These are phyloP conservation scores for Exidia glandulosa DNA, from an alignment of 768 basidiomycete genomes.

Conservation along the genomic window DNA sequence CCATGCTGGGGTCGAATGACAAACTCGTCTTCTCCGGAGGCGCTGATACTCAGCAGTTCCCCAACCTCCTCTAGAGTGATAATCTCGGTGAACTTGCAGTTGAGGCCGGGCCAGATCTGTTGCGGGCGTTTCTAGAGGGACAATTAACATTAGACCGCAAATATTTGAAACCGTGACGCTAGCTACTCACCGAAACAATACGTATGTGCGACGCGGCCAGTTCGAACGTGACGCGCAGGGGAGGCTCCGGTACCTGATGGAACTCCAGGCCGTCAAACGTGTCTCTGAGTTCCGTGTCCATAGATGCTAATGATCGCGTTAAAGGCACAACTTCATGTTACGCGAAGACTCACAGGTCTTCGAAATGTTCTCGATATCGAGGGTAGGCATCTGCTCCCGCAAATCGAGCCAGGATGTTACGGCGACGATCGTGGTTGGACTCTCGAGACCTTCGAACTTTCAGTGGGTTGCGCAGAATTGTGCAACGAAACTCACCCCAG, in stretches of 20 bases:
- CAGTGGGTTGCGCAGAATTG: background rate
- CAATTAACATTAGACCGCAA: background rate
- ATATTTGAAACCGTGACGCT: conserved; percentile 2
- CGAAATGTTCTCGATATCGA: background rate
- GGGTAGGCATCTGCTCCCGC: conserved; percentile 17
- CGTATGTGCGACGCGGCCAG: conserved; percentile 60
- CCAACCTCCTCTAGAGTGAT: conserved; percentile 71
- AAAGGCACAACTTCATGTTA: background rate
- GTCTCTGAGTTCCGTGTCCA: conserved; percentile 50
- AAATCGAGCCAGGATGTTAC: conserved; percentile 57
- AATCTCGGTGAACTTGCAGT: conserved; percentile 73
- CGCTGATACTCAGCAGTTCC: conserved; percentile 57
- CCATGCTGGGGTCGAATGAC: conserved; percentile 61
- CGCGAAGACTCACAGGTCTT: background rate
- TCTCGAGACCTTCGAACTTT: background rate
- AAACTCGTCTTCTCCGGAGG: conserved; percentile 43
- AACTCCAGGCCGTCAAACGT: conserved; percentile 54
- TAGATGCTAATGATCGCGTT: conserved; percentile 28
- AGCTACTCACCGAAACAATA: conserved; percentile 53
- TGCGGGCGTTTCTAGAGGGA: conserved; percentile 44
- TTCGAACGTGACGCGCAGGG: conserved; percentile 59
- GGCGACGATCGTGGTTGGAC: conserved; percentile 38
- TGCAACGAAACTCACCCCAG: conserved; percentile 29
- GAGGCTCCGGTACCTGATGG: conserved; percentile 52
- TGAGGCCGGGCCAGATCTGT: conserved; percentile 53